Base-by-base conservation (phyloP, 805 yeast genomes). In the Metschnikowia chrysomelidarum region DNA sequence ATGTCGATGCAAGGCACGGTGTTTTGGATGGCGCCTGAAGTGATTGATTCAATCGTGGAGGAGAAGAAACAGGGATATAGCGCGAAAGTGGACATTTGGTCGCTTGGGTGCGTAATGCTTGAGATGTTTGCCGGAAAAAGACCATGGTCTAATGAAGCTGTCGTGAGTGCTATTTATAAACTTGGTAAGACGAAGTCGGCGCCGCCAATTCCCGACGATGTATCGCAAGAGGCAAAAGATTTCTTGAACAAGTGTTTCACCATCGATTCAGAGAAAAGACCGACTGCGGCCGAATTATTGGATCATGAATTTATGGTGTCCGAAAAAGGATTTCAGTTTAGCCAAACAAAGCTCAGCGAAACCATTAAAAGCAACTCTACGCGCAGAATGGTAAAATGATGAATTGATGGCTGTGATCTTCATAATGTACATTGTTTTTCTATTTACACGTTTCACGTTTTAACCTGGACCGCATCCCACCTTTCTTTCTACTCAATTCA, bases 1-100 rank as follows among this genome's bases (percentile, higher is more conserved):
- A 86, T 89, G 95, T 89, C 97, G 9, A 87, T 87, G 95, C 96
- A 94, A 60, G 99, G 99, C 16, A 89, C 98, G 0, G 87, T 94
- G 1, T 93, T 89, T 59, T 93, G 98, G 98, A 93, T 93, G 98
- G 99, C 99, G 1, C 99, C 99, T 0, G 99, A 93, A 56, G 96
- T 94, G 46, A 88, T 93, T 32, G 91, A 88, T 56, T 87, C 87
- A 40, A 79, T 79, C 14, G 80, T 77, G 3, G 82, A 78, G 44
- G 76, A 78, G 48, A 75, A 75, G 48, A 80, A 80, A 46, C 93
- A 83, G 56, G 98, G 98, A 0, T 93, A 93, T 57, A 87, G 95
- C 66, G 98, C 98, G 14, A 93, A 93, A 61, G 88, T 93, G 16
- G 99, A 93, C 60, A 89, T 93, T 24, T 93, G 99, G 99, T 89